phyloP scores from a whole-genome alignment of 108 stramenopile genomes.

The Ochromonas danica region DNA sequence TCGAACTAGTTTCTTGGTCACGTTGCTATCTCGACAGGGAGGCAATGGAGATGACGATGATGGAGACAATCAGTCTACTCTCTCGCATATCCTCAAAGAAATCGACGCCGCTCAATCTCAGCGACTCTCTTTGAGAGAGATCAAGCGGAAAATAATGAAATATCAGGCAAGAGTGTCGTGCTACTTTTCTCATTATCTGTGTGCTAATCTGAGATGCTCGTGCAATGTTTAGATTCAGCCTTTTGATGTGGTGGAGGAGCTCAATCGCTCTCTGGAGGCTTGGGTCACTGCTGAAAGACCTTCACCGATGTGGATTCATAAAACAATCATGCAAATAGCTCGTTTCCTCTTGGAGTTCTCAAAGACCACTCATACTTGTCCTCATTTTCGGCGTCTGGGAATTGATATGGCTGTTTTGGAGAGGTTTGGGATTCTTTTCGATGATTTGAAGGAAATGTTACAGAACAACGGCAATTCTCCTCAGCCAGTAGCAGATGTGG shows the following conservation, averaged over 20 bases:
- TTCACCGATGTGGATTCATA: not conserved
- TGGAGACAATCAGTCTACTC: not conserved
- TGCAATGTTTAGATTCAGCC: no score
- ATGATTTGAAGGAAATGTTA: not conserved
- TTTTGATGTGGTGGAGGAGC: slow-evolving; percentile 66
- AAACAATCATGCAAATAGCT: slow-evolving; percentile 31
- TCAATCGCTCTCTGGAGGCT: slow-evolving; percentile 55
- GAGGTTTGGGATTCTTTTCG: not conserved
- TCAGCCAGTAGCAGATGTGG: not conserved
- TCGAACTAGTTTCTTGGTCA: no score
- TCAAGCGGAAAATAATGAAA: not conserved
- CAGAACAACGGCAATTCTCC: slow-evolving; percentile 3
- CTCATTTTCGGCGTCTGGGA: not conserved
- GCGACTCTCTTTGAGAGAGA: not conserved
- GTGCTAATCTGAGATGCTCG: no score
- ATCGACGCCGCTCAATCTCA: not conserved
- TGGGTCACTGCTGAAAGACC: slow-evolving; percentile 42
- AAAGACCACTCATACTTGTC: not conserved
- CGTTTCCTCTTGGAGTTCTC: slow-evolving; percentile 24
- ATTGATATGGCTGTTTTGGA: slow-evolving; percentile 10
- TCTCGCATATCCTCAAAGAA: slow-evolving; percentile 3
- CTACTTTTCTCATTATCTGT: no score
- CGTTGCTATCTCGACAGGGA: no score
- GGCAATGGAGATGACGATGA: not conserved
- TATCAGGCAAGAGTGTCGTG: no score